Evolutionary conservation across 1,284 basidiomycete species (phyloP).

Genomic region (Fomes fomentarius): DNA sequence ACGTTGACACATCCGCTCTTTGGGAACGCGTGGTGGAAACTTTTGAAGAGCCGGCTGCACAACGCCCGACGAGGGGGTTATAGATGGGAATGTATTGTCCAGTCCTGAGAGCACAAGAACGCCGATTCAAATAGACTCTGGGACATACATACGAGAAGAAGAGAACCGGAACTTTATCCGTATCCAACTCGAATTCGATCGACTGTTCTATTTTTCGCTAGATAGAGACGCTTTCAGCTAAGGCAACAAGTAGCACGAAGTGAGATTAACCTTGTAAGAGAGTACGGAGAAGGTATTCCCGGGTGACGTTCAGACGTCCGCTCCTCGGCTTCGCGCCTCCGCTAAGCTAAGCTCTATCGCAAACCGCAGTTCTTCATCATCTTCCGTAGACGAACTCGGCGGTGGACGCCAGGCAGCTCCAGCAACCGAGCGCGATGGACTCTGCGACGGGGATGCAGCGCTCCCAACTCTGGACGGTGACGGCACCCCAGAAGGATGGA

Average conservation of each 20-base stretch:
- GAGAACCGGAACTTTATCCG: not conserved
- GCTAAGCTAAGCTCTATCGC: conserved; percentile 38
- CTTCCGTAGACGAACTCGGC: conserved; percentile 7
- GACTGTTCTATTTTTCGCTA: not conserved
- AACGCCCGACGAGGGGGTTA: too few relatives aligned
- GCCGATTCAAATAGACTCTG: not conserved
- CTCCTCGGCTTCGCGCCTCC: conserved; percentile 36
- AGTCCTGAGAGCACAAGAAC: not conserved
- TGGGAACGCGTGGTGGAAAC: too few relatives aligned
- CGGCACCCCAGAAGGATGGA: conserved; percentile 28
- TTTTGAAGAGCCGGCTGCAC: too few relatives aligned
- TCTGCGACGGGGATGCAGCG: conserved; percentile 18
- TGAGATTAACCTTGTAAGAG: not conserved
- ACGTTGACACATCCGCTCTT: too few relatives aligned
- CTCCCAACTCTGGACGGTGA: conserved; percentile 20
- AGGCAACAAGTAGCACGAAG: not conserved
- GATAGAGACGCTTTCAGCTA: too few relatives aligned
- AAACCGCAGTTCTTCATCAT: conserved; percentile 32
- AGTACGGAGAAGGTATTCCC: too few relatives aligned
- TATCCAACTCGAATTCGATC: not conserved
- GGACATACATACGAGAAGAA: not conserved
- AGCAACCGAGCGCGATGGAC: conserved; percentile 10
- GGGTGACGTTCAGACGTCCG: conserved; percentile 28
- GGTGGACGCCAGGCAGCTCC: not conserved
- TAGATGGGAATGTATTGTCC: not conserved